Evolutionary conservation across 2,329 filamentous ascomycete genomes (phyloP).

Genomic region (Alternaria brassicicola): DNA sequence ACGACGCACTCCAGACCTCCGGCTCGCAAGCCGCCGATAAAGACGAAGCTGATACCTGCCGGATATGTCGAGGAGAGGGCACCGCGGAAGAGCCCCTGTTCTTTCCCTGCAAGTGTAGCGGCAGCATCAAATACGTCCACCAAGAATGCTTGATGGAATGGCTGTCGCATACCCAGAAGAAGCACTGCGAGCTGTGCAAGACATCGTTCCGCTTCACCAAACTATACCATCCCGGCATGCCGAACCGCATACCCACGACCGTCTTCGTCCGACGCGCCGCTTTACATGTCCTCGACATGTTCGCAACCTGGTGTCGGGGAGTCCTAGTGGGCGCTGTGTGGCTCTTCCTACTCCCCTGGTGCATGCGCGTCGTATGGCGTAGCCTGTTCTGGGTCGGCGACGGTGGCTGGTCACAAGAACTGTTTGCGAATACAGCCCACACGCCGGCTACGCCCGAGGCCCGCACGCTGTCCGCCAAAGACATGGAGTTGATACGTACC

Average conservation of each 20-base stretch:
- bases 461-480: constrained; percentile 4
- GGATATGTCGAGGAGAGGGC: constrained; percentile 92
- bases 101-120: constrained; percentile 98
- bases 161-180: constrained; percentile 98
- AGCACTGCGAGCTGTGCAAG: constrained; percentile 99
- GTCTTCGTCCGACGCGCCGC: constrained; percentile 81
- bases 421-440: constrained; percentile 32
- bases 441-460: background rate
- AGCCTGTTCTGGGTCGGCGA: constrained; percentile 95
- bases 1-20: constrained; percentile 44
- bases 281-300: constrained; percentile 72
- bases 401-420: constrained; percentile 65
- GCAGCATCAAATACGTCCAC: constrained; percentile 98
- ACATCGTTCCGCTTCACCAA: constrained; percentile 98
- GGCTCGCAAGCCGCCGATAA: constrained; percentile 42
- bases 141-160: constrained; percentile 99
- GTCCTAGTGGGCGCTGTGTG: constrained; percentile 83
- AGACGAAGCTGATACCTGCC: constrained; percentile 80
- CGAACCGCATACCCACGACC: constrained; percentile 75
- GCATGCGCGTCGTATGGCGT: constrained; percentile 90
- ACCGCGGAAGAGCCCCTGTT: constrained; percentile 85
- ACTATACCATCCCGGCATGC: constrained; percentile 94
- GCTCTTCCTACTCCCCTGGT: constrained; percentile 85
- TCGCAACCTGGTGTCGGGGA: constrained; percentile 79
- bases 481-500: constrained; percentile 29